Conservation (phyloP, 768 basidiomycete species). For the Tremella yokohamensis region DNA sequence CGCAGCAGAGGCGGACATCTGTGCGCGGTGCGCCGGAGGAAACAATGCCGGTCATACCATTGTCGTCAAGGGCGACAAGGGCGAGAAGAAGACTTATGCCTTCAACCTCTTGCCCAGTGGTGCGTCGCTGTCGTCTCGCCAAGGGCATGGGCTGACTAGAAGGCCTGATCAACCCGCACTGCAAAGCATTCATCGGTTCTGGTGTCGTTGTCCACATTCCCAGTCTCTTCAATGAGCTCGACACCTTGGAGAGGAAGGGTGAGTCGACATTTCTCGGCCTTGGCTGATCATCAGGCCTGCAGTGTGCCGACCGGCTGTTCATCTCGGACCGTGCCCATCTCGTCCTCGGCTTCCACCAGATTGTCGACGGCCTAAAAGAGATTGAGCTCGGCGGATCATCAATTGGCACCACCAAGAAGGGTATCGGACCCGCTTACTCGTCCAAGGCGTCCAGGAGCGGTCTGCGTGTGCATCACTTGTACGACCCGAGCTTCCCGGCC, state of each 20-base stretch:
- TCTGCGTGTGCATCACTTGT: constrained; percentile 91
- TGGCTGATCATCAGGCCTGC: constrained; percentile 61
- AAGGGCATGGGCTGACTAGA: constrained; percentile 9
- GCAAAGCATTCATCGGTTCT: constrained; percentile 80
- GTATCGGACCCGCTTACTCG: constrained; percentile 98
- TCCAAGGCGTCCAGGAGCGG: constrained; percentile 95
- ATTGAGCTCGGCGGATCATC: constrained; percentile 78
- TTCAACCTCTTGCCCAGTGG: constrained; percentile 95
- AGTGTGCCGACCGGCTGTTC: constrained; percentile 77
- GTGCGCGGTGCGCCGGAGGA: constrained; percentile 93
- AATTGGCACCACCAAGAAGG: constrained; percentile 98
- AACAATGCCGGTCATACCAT: constrained; percentile 99
- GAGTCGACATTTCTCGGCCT: background rate
- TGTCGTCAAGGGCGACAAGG: constrained; percentile 68
- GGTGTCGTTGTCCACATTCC: constrained; percentile 97
- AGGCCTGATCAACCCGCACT: constrained; percentile 83
- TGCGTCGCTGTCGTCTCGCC: constrained; percentile 51
- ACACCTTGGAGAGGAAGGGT: constrained; percentile 81
- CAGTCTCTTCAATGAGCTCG: constrained; percentile 89
- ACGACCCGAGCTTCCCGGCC: constrained; percentile 77
- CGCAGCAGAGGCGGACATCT: constrained; percentile 81
- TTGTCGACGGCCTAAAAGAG: constrained; percentile 97
- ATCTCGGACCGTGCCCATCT: constrained; percentile 95
- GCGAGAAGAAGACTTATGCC: constrained; percentile 72
- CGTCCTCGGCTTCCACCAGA: constrained; percentile 99